Evolutionary conservation across 2,329 filamentous ascomycete genomes (phyloP), one percentile per base, ranked within the genome.

Genomic region (Fusarium decemcellulare): DNA sequence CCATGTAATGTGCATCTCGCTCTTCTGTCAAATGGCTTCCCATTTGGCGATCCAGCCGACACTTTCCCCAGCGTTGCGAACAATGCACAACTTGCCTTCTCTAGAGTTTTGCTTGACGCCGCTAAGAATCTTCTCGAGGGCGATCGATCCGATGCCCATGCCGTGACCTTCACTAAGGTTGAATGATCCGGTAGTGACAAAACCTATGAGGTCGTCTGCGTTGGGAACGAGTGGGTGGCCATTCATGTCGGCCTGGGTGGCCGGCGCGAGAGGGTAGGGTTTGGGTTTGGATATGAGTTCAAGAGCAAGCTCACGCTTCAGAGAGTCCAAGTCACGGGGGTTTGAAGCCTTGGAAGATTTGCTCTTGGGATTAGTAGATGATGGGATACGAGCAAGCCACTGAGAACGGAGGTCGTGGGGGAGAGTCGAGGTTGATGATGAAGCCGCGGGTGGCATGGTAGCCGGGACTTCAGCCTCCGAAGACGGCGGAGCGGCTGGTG

Each of bases 101-200:
- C 76, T 79, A 8, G 72, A 66, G 11, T 78, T 67, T n/a, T 69
- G 72, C 46, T 67, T 76, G 23, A 81, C 50, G 4, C 72, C 77
- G 0, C 59, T 80, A 5, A 87, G 62, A 2, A 92, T 85, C 77
- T 85, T 91, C 6, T 83, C 83, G 1, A 91, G 82, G 14, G 89
- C 83, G 29, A 98, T 76, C 52, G 88, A 91, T 0, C 92, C 96
- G 63, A 98, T 85, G 1, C 91, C 95, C 15, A 90, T 90, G 1
- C 92, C 93, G 70, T 86, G 88, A 0, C 95, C 96, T 68, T 92
- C 89, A 3, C 89, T 88, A 2, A 98, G 86, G 74, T 92, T 94
- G 77, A 92, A 97, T 53, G 93, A 91, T 0, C 95, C 96, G 1
- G 92, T 92, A 3, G 94, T 98, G 27, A 98, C 91, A 77, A 97